A percentile compares a stretch with the other conserved stretches of the same genome.
Conservation (phyloP, 2,329 filamentous ascomycete genomes). For the Sarocladiaceae sp. region DNA sequence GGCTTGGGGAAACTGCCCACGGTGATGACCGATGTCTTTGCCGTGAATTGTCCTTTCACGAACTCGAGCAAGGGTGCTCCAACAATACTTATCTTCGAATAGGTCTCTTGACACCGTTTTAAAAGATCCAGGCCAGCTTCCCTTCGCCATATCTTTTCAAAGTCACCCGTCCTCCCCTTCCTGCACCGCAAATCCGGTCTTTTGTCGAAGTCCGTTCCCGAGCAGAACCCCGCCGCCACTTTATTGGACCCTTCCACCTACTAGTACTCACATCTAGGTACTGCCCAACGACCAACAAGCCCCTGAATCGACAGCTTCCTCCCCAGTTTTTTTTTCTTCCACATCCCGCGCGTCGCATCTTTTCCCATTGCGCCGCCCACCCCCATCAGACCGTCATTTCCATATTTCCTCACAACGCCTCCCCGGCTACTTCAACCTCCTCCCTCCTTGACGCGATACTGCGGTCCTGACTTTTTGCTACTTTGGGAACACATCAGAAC, state of each 20-base stretch:
- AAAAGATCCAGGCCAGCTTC: no score
- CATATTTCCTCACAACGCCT: not conserved
- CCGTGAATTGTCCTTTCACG: no score
- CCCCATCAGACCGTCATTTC: not conserved
- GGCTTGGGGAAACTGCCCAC: no score
- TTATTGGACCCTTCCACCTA: not conserved
- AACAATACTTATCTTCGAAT: no score
- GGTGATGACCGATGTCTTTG: no score
- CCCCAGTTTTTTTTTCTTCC: constrained; percentile 5
- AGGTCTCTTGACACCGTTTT: no score
- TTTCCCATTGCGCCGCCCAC: not conserved
- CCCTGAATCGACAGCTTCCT: constrained; percentile 7
- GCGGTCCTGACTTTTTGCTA: not conserved
- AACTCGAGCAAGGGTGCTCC: no score
- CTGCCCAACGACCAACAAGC: not conserved
- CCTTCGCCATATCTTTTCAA: no score
- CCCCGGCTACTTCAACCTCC: not conserved
- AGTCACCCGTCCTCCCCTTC: no score
- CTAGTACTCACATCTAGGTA: not conserved
- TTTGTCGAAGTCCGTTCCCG: not conserved
- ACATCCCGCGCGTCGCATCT: no score
- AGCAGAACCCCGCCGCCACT: not conserved
- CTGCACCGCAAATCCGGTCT: not conserved
- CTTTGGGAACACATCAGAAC: not conserved
- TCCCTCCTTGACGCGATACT: not conserved